Evolutionary conservation across 139 green algal genomes (phyloP).

Genomic region (Chlorella sp.): DNA sequence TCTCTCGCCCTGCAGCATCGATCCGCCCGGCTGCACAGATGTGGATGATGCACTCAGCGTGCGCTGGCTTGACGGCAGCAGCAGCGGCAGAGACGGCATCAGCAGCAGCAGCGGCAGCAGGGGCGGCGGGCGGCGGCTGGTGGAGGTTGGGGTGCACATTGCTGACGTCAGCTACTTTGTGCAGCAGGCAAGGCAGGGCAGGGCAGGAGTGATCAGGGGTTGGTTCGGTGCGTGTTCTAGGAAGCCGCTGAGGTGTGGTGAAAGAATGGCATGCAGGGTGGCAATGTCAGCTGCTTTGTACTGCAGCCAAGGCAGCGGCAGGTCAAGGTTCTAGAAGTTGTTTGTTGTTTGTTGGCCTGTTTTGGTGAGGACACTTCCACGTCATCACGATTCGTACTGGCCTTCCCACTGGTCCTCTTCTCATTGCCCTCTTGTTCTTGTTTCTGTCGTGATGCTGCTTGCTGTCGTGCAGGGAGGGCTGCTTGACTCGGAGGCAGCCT

Average conservation of each 20-base stretch:
- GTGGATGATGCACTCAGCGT: conserved; percentile 90
- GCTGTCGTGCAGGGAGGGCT: conserved; percentile 49
- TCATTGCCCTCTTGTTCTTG: background rate
- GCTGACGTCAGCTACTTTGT: conserved; percentile 92
- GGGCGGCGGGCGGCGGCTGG: background rate
- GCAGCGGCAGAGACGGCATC: conserved; percentile 36
- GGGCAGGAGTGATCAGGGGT: background rate
- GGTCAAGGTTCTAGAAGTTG: background rate
- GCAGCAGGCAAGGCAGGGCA: conserved; percentile 1
- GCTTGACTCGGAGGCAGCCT: conserved; percentile 80
- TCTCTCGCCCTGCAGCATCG: conserved; percentile 62
- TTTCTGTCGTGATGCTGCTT: background rate
- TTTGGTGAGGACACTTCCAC: no score
- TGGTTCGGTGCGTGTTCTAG: background rate
- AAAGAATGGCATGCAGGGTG: background rate
- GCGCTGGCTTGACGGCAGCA: conserved; percentile 45
- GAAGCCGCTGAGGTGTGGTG: no score
- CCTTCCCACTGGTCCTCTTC: background rate
- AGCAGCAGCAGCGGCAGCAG: background rate
- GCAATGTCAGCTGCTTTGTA: background rate
- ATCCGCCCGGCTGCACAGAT: conserved; percentile 88
- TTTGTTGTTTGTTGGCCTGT: background rate
- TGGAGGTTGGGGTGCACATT: conserved; percentile 89
- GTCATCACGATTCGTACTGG: no score
- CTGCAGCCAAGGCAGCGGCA: background rate